Percentiles rank a stretch among this genome's conserved stretches.
These are phyloP conservation scores for Kuraishia cidri DNA, from an alignment of 805 yeast genomes.

Conservation along the genomic window DNA sequence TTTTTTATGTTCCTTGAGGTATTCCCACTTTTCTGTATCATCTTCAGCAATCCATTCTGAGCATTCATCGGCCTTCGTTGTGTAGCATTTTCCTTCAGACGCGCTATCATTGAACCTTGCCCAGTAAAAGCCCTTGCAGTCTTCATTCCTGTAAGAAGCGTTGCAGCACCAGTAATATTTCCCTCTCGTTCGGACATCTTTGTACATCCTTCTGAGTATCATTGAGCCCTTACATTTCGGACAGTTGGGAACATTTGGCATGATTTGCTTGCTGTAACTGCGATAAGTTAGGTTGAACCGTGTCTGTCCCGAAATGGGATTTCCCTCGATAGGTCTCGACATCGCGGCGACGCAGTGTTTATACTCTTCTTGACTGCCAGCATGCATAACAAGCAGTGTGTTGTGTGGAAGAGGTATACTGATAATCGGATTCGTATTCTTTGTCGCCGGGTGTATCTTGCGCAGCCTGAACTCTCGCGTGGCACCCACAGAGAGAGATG, in stretches of 20 bases:
- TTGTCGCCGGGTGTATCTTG: constrained; percentile 20
- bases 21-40: constrained; percentile 16
- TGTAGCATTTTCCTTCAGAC: constrained; percentile 14
- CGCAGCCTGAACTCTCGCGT: constrained; percentile 59
- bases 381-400: constrained; percentile 62
- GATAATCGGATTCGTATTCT: constrained; percentile 24
- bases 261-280: constrained; percentile 32
- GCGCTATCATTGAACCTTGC: constrained; percentile 34
- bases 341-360: constrained; percentile 56
- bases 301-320: constrained; percentile 36
- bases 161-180: constrained; percentile 64
- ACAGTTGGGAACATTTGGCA: constrained; percentile 31
- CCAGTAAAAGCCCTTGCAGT: constrained; percentile 41
- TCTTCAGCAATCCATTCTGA: constrained; percentile 39
- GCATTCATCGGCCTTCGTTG: constrained; percentile 21
- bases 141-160: constrained; percentile 29
- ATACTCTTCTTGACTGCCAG: constrained; percentile 71
- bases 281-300: constrained; percentile 65
- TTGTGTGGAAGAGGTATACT: constrained; percentile 65
- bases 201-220: constrained; percentile 49
- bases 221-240: constrained; percentile 28
- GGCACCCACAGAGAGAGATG: constrained; percentile 61
- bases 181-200: constrained; percentile 35
- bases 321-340: constrained; percentile 27
- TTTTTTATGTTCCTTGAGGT: too few relatives aligned